A percentile compares a stretch with the other conserved stretches of the same genome.
Conservation (phyloP, 495 filamentous ascomycete genomes). For the Ascodesmis nigricans region DNA sequence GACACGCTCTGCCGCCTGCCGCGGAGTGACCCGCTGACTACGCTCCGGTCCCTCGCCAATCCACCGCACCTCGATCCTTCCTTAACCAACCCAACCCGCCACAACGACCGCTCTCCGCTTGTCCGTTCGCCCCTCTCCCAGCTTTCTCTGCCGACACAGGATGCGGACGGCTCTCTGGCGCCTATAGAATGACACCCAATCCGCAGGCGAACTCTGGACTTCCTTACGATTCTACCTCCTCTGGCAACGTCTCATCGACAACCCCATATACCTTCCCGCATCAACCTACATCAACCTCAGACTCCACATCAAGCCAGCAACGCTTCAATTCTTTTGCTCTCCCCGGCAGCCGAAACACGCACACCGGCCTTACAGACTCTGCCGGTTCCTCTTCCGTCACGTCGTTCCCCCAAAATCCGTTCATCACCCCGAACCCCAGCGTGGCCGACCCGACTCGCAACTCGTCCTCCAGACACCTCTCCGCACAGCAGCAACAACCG, state of each 20-base stretch:
- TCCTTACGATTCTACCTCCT: slow-evolving; percentile 19
- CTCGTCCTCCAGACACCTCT: slow-evolving; percentile 15
- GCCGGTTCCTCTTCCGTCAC: slow-evolving; percentile 2
- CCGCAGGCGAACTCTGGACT: slow-evolving; percentile 20
- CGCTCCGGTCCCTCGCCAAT: slow-evolving; percentile 5
- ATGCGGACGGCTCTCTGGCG: slow-evolving; percentile 22
- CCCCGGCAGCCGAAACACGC: slow-evolving; percentile 1
- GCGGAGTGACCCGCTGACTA: slow-evolving; percentile 1
- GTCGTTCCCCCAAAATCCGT: slow-evolving; percentile 5
- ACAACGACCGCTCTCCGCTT: too few relatives aligned
- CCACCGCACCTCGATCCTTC: slow-evolving; percentile 8
- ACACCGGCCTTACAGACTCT: slow-evolving; percentile 4
- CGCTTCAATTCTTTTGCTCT: slow-evolving; percentile 7
- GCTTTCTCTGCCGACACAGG: slow-evolving; percentile 7
- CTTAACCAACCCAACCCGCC: too few relatives aligned
- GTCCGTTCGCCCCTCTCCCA: slow-evolving; percentile 4
- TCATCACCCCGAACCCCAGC: slow-evolving; percentile 3
- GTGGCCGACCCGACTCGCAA: slow-evolving; percentile 10
- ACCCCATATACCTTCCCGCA: slow-evolving; percentile 19
- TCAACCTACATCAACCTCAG: slow-evolving; percentile 9
- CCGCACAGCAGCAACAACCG: slow-evolving; percentile 14
- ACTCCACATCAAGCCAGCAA: slow-evolving; percentile 13
- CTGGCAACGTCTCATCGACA: slow-evolving; percentile 9
- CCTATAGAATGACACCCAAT: slow-evolving; percentile 22
- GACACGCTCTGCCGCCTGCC: slow-evolving; percentile 8